Conservation (phyloP, 2,329 filamentous ascomycete genomes). For the Magnaporthales sp. region DNA sequence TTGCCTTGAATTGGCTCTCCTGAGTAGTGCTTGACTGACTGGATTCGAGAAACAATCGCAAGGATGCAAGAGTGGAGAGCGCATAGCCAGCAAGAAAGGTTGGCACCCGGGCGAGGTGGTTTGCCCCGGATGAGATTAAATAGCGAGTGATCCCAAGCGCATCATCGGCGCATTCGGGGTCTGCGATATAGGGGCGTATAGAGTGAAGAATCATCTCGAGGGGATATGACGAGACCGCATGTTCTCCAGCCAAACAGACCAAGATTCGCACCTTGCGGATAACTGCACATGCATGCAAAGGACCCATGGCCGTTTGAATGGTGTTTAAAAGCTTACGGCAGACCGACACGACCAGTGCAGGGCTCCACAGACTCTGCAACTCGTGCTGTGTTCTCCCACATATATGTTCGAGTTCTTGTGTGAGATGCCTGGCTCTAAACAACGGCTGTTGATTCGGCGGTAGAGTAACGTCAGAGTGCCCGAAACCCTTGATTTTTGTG, state of each 20-base stretch:
- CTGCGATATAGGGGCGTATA: conserved; percentile 67
- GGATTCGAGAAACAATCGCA: conserved; percentile 67
- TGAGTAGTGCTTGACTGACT: conserved; percentile 74
- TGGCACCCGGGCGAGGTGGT: conserved; percentile 55
- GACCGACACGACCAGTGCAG: conserved; percentile 64
- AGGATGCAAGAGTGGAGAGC: conserved; percentile 68
- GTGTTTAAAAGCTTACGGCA: conserved; percentile 71
- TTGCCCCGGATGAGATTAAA: conserved; percentile 59
- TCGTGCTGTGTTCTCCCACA: conserved; percentile 64
- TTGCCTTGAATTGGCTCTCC: conserved; percentile 71
- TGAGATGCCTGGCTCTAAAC: conserved; percentile 70
- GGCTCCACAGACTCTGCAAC: conserved; percentile 60
- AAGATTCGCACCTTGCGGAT: conserved; percentile 79
- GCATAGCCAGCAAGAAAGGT: conserved; percentile 76
- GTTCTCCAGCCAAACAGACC: conserved; percentile 65
- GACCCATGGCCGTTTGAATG: conserved; percentile 74
- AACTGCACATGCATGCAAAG: conserved; percentile 77
- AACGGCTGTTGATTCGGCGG: conserved; percentile 78
- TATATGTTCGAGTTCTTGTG: conserved; percentile 68
- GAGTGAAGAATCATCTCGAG: conserved; percentile 85
- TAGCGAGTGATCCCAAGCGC: conserved; percentile 81
- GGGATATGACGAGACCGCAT: conserved; percentile 70
- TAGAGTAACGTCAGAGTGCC: conserved; percentile 55
- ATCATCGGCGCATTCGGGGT: conserved; percentile 85
- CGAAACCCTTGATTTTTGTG: conserved; percentile 58